Evolutionary conservation across 176 grass and related monocot genomes (phyloP).

Genomic region (Luzula sylvatica): DNA sequence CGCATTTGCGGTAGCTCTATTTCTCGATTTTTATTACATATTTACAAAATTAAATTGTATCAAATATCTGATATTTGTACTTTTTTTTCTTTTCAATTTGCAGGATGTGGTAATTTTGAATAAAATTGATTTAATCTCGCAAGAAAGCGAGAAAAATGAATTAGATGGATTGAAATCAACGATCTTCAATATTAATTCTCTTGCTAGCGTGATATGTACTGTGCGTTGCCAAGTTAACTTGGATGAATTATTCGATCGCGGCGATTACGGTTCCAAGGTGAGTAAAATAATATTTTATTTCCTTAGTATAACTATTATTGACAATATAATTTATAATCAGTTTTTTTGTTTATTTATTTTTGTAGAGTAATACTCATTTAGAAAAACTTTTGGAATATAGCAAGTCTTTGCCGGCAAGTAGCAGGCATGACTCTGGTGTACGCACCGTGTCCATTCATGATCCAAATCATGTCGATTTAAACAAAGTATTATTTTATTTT

Average conservation of each 20-base stretch:
- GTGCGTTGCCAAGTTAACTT: conserved; percentile 80
- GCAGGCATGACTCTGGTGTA: conserved; percentile 57
- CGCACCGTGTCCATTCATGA: conserved; percentile 60
- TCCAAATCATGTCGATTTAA: conserved; percentile 49
- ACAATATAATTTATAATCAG: not conserved
- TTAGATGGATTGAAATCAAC: conserved; percentile 68
- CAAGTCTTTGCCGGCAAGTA: conserved; percentile 43
- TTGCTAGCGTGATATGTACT: conserved; percentile 62
- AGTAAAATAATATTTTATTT: conserved; percentile 24
- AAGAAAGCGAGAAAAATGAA: conserved; percentile 22
- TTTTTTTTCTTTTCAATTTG: conserved; percentile 5
- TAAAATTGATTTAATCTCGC: conserved; percentile 77
- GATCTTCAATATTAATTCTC: conserved; percentile 59
- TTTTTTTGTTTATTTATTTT: conserved; percentile 2
- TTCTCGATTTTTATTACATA: not conserved
- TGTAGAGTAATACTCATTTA: conserved; percentile 55
- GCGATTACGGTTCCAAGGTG: conserved; percentile 74
- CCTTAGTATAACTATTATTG: not conserved
- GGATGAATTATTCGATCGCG: conserved; percentile 61
- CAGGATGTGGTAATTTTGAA: conserved; percentile 97
- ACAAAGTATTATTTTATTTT: conserved; percentile 49
- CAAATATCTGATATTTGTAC: not conserved
- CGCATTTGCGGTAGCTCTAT: conserved; percentile 74
- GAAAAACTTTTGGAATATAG: conserved; percentile 74
- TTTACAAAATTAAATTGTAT: conserved; percentile 6